Base-by-base conservation (phyloP, 345 rosid genomes). In the Bretschneidera sinensis region DNA sequence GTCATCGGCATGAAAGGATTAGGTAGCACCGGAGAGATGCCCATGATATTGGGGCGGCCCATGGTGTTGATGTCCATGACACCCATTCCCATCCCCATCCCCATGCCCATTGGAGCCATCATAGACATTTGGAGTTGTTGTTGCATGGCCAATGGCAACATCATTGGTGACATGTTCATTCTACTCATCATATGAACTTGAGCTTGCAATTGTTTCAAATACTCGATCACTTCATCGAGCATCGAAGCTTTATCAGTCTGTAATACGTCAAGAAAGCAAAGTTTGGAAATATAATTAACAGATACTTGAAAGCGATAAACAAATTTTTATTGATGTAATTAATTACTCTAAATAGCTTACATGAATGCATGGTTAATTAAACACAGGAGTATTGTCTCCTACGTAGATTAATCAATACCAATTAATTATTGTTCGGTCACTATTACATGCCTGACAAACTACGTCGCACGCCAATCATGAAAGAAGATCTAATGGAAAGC, bases 191-290 rank as follows among this genome's bases (percentile, higher is more conserved):
- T 79, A 45, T 84, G 81, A 24, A 90, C 84, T 70, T 94, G 97
- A 9, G 90, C 87, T 83, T 94, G 96, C 17, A 90, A 67, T 64
- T 87, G 99, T 58, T 90, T 94, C 76, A 90, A 62, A 66, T 94
- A 90, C 39, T 94, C 99, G 19, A 94, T 94, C 68, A 90, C 99
- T 74, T 94, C 99, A 65, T 89, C 99, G 21, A 94, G 80, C 87
- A 94, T 91, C 1, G 99, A 94, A 17, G 99, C 99, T 61, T 94
- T 94, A 67, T 94, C 99, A 33, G 97, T 88, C 99, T 94, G 83
- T 19, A 51, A 45, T 9, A 6, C 51, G 53, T 19, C 14, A n/a
- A 6, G 6, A 18, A n/a, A n/a, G n/a, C n/a, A n/a, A n/a, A n/a
- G n/a, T n/a, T n/a, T n/a, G n/a, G n/a, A n/a, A n/a, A n/a, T n/a